Percentiles rank a stretch among this genome's conserved stretches.
These are phyloP conservation scores for Camelina hispida DNA, from an alignment of 345 rosid species.

Conservation along the genomic window DNA sequence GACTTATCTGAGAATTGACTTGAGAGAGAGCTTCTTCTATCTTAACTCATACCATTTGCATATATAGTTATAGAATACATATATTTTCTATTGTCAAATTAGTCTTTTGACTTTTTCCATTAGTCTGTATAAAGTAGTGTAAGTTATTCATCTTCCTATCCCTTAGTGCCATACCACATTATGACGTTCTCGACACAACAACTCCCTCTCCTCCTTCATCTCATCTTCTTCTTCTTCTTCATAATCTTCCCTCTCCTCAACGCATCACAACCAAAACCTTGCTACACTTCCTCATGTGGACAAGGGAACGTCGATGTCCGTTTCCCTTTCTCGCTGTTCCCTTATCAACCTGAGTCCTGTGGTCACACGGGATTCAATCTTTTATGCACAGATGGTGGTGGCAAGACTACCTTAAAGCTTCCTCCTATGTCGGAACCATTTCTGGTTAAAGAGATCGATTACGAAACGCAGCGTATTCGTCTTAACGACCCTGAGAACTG, in stretches of 20 bases:
- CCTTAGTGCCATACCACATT: conserved; percentile 23
- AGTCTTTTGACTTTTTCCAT: conserved; percentile 16
- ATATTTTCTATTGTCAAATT: too few relatives aligned
- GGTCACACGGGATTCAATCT: conserved; percentile 66
- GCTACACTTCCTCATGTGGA: conserved; percentile 49
- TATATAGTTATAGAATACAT: neutral
- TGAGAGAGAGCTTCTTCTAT: too few relatives aligned
- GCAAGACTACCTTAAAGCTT: conserved; percentile 50
- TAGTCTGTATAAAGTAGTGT: neutral
- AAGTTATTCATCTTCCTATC: neutral
- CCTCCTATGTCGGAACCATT: conserved; percentile 53
- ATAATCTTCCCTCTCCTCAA: conserved; percentile 46
- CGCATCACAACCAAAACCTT: conserved; percentile 30
- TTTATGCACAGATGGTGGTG: conserved; percentile 43
- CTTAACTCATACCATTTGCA: neutral
- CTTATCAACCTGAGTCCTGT: conserved; percentile 51
- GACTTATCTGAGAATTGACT: neutral
- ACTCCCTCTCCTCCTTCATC: conserved; percentile 18
- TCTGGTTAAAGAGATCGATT: conserved; percentile 57
- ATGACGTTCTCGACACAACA: conserved; percentile 26
- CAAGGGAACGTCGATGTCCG: conserved; percentile 41
- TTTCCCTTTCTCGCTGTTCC: conserved; percentile 67
- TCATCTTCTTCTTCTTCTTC: conserved; percentile 49
- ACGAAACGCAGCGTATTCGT: conserved; percentile 50
- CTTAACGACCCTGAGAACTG: conserved; percentile 65